phyloP scores from a whole-genome alignment of 495 filamentous ascomycete genomes.

The Penicillium malachiteum region DNA sequence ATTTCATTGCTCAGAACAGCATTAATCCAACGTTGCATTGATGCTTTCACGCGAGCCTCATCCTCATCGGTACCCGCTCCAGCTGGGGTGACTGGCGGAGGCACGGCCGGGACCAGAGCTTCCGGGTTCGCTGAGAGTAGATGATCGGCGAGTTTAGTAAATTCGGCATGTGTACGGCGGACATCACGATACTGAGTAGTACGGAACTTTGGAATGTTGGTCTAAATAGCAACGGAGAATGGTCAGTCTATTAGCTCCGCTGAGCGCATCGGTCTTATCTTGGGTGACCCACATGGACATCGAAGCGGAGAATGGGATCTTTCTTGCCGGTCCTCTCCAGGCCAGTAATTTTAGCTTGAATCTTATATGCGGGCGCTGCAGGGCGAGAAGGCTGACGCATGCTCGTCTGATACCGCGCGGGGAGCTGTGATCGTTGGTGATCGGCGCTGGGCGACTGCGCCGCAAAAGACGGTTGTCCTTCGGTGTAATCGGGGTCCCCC shows the following conservation, averaged over 20 bases:
- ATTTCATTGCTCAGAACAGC: conserved; percentile 87
- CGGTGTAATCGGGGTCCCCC: conserved; percentile 37
- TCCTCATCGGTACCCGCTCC: conserved; percentile 97
- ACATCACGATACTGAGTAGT: conserved; percentile 98
- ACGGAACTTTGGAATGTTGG: conserved; percentile 94
- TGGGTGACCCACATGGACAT: conserved; percentile 77
- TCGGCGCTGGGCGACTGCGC: conserved; percentile 38
- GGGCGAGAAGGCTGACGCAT: conserved; percentile 40
- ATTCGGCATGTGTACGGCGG: conserved; percentile 91
- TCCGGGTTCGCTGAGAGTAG: conserved; percentile 95
- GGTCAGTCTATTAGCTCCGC: neutral
- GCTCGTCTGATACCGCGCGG: conserved; percentile 49
- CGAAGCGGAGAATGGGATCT: conserved; percentile 91
- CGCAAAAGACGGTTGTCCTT: conserved; percentile 33
- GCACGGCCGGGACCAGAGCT: conserved; percentile 95
- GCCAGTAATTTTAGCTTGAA: conserved; percentile 91
- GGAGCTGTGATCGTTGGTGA: conserved; percentile 49
- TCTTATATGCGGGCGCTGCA: conserved; percentile 66
- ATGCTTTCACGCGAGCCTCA: conserved; percentile 80
- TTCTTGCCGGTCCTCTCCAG: conserved; percentile 92
- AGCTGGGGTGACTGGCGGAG: conserved; percentile 84
- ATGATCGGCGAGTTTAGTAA: conserved; percentile 90
- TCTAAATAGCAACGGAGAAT: conserved; percentile 49
- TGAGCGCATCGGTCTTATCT: neutral
- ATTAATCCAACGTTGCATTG: conserved; percentile 94